These are phyloP conservation scores for Komagataella ulmi DNA, from an alignment of 805 yeast genomes.

Conservation along the genomic window DNA sequence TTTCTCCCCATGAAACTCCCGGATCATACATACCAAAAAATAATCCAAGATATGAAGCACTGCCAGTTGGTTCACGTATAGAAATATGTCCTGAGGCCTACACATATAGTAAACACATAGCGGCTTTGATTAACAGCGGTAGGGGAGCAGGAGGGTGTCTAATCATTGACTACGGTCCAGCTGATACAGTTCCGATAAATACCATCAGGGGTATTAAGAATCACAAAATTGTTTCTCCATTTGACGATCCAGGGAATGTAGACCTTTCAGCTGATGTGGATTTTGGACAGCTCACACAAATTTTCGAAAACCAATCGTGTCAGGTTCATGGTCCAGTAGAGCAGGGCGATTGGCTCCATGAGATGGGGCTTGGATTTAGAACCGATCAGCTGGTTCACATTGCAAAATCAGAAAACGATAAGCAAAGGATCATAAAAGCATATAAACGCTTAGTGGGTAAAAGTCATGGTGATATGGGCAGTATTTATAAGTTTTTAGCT, in stretches of 20 bases:
- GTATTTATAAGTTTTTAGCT: constrained; percentile 59
- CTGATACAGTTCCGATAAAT: constrained; percentile 49
- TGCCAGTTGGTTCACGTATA: constrained; percentile 43
- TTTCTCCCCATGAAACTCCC: constrained; percentile 48
- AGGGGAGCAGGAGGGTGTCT: constrained; percentile 45
- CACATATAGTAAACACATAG: constrained; percentile 39
- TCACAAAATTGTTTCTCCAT: constrained; percentile 67
- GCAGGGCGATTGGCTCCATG: constrained; percentile 72
- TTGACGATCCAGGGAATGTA: constrained; percentile 62
- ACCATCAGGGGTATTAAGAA: constrained; percentile 61
- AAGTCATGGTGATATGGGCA: constrained; percentile 59
- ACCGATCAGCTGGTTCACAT: constrained; percentile 41
- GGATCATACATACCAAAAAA: constrained; percentile 42
- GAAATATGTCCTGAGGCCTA: constrained; percentile 71
- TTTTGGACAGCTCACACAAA: constrained; percentile 40
- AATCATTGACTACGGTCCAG: constrained; percentile 69
- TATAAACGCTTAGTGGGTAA: constrained; percentile 53
- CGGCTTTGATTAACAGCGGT: constrained; percentile 24
- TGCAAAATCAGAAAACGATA: constrained; percentile 25
- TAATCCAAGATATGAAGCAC: constrained; percentile 32
- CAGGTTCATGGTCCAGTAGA: constrained; percentile 43
- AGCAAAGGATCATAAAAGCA: constrained; percentile 38
- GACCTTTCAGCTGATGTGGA: constrained; percentile 81
- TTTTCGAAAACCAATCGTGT: constrained; percentile 14
- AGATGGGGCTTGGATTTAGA: constrained; percentile 62